A percentile compares a stretch with the other conserved stretches of the same genome.
Evolutionary conservation across 352 stramenopile species (phyloP).

Genomic region (Globisporangium spiculum): DNA sequence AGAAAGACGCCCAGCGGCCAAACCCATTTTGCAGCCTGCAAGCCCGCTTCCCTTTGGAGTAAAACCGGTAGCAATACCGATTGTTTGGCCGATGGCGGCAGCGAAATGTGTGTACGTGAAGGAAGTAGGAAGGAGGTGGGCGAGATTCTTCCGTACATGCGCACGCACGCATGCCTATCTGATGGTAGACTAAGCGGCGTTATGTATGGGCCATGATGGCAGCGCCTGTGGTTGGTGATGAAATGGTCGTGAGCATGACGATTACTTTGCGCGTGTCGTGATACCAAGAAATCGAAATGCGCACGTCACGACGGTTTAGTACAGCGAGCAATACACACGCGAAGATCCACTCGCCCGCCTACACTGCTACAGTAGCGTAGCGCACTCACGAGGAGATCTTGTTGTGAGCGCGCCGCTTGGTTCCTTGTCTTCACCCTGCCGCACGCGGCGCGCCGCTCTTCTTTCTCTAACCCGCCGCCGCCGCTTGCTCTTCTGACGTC

Average conservation of each 20-base stretch:
- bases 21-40: background rate
- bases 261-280: background rate
- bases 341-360: background rate
- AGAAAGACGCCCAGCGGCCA: background rate
- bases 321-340: background rate
- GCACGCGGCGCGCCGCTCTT: too few relatives aligned
- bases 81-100: background rate
- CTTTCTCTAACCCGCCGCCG: slow-evolving; percentile 3
- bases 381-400: background rate
- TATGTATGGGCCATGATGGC: background rate
- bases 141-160: background rate
- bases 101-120: background rate
- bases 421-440: background rate
- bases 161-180: background rate
- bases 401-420: background rate
- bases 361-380: too few relatives aligned
- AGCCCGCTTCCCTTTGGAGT: background rate
- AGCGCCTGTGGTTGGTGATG: background rate
- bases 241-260: background rate
- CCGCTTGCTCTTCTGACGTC: slow-evolving; percentile 9
- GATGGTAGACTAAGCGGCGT: background rate
- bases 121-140: background rate
- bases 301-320: background rate
- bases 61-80: slow-evolving; percentile 23
- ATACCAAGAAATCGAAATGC: background rate